A percentile compares a stretch with the other conserved stretches of the same genome.
These are phyloP conservation scores for Penicillium sp. DNA, from an alignment of 2,329 filamentous ascomycete genomes.

Conservation along the genomic window DNA sequence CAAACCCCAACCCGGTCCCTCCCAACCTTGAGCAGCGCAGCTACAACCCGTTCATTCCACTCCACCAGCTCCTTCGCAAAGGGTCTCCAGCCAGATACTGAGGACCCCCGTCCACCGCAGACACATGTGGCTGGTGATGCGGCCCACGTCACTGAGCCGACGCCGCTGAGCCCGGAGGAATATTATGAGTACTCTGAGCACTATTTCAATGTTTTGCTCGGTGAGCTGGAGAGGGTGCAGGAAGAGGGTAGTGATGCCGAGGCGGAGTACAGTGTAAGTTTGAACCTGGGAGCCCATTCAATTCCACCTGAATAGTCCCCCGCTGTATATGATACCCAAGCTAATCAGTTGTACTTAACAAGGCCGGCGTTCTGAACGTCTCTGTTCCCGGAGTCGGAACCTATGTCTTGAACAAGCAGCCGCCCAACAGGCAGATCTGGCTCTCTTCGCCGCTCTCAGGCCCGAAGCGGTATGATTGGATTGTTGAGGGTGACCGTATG, in stretches of 20 bases:
- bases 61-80: slow-evolving; percentile 42
- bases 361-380: slow-evolving; percentile 87
- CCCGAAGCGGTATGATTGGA: slow-evolving; percentile 93
- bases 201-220: slow-evolving; percentile 67
- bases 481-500: slow-evolving; percentile 71
- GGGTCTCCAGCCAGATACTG: slow-evolving; percentile 65
- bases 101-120: slow-evolving; percentile 55
- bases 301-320: no score
- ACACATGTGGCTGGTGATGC: slow-evolving; percentile 47
- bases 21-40: slow-evolving; percentile 1
- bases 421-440: slow-evolving; percentile 97
- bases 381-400: slow-evolving; percentile 71
- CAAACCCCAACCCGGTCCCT: background rate
- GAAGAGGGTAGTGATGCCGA: slow-evolving; percentile 77
- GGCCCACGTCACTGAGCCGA: slow-evolving; percentile 47
- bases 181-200: slow-evolving; percentile 79
- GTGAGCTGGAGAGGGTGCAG: slow-evolving; percentile 71
- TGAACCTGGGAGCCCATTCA: no score
- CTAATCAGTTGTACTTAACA: background rate
- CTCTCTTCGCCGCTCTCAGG: slow-evolving; percentile 88
- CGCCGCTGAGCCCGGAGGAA: no score
- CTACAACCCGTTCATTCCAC: slow-evolving; percentile 37
- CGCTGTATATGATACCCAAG: no score
- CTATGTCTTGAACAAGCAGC: slow-evolving; percentile 98
- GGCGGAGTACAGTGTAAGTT: slow-evolving; percentile 82